A percentile compares a stretch with the other conserved stretches of the same genome.
phyloP scores from a whole-genome alignment of 78 protist species.

The Corallochytrium limacisporum region DNA sequence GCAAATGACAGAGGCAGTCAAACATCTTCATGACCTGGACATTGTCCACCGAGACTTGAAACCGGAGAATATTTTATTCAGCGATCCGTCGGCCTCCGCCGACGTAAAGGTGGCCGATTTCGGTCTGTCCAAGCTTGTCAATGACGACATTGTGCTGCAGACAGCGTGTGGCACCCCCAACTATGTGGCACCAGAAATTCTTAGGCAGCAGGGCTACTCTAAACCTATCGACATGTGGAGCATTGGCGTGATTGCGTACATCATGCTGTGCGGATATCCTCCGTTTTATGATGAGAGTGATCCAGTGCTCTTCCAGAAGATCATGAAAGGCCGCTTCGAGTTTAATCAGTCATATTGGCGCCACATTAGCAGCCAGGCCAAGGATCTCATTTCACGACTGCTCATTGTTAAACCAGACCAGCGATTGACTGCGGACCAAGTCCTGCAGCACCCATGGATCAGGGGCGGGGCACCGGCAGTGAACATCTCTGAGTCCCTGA shows the following conservation, averaged over 20 bases:
- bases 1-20: conserved; percentile 21
- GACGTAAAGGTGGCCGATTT: conserved; percentile 27
- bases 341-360: conserved; percentile 75
- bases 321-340: conserved; percentile 61
- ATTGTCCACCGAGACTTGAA: conserved; percentile 64
- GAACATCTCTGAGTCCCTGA: too few relatives aligned
- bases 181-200: conserved; percentile 68
- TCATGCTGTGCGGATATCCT: conserved; percentile 39
- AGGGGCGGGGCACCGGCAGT: too few relatives aligned
- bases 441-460: conserved; percentile 47
- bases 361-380: conserved; percentile 24
- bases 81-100: not conserved
- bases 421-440: conserved; percentile 29
- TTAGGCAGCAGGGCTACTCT: conserved; percentile 49
- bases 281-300: conserved; percentile 72
- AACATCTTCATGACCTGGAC: conserved; percentile 28
- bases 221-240: conserved; percentile 61
- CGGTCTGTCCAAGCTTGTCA: conserved; percentile 39
- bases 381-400: conserved; percentile 22
- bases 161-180: conserved; percentile 18
- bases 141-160: not conserved
- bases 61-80: conserved; percentile 43
- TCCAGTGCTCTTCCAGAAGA: conserved; percentile 63
- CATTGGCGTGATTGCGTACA: conserved; percentile 63
- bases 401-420: conserved; percentile 15